These are phyloP conservation scores for Solanum peruvianum DNA, from an alignment of 257 asterid species.

Conservation along the genomic window DNA sequence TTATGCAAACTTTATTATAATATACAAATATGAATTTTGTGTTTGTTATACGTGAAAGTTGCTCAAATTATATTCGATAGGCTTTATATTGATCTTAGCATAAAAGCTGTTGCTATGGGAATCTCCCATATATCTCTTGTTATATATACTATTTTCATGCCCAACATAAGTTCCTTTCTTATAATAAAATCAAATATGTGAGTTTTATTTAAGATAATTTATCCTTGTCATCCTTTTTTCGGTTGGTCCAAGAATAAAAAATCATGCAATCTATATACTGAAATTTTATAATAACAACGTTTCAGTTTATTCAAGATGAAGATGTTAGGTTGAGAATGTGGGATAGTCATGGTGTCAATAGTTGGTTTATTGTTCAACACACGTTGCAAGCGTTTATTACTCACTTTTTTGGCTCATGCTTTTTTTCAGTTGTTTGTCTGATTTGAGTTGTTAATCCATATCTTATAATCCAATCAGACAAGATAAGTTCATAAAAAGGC, in stretches of 20 bases:
- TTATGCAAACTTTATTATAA: too few species aligned
- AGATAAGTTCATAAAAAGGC: too few species aligned
- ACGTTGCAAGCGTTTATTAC: background rate
- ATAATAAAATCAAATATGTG: background rate
- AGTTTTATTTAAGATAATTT: background rate
- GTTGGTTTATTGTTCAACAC: background rate
- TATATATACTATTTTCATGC: background rate
- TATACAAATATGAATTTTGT: too few species aligned
- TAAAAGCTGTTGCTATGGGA: background rate
- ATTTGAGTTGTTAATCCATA: background rate
- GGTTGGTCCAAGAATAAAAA: background rate
- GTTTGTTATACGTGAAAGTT: too few species aligned
- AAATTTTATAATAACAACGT: background rate
- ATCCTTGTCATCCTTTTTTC: background rate
- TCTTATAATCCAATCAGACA: background rate
- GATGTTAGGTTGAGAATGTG: background rate
- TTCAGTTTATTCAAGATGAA: background rate
- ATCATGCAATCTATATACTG: background rate
- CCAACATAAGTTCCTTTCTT: background rate
- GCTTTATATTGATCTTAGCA: background rate
- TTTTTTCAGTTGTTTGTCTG: background rate
- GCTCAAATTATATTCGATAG: background rate
- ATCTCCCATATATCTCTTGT: background rate
- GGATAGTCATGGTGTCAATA: background rate
- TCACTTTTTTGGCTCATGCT: background rate